Evolutionary conservation across 2,329 filamentous ascomycete species (phyloP).

Genomic region (Amphichorda felina): DNA sequence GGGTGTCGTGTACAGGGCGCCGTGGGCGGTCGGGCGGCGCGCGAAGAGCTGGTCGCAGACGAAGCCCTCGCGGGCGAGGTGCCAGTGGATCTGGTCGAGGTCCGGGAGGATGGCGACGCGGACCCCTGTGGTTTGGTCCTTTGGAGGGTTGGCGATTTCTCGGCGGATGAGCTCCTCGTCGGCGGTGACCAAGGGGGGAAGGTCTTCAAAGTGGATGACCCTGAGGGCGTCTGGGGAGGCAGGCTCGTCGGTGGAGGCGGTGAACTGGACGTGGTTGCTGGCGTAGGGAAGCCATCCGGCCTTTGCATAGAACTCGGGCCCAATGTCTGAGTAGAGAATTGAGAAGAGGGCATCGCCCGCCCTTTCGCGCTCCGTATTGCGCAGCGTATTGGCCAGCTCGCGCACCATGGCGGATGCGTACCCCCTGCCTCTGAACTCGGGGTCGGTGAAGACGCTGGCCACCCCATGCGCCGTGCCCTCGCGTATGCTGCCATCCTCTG

Average conservation of each 20-base stretch:
- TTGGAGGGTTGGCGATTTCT: conserved; percentile 26
- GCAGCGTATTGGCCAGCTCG: conserved; percentile 42
- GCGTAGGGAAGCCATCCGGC: conserved; percentile 67
- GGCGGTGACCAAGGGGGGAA: conserved; percentile 43
- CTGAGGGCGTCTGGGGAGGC: conserved; percentile 9
- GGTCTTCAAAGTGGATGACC: conserved; percentile 44
- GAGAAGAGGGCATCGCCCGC: conserved; percentile 33
- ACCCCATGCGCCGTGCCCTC: conserved; percentile 62
- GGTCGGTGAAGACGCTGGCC: conserved; percentile 67
- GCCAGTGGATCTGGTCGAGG: conserved; percentile 37
- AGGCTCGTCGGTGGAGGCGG: conserved; percentile 11
- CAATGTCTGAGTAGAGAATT: conserved; percentile 77
- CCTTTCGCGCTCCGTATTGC: conserved; percentile 8
- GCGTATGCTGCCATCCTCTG: conserved; percentile 17
- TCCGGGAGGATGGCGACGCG: conserved; percentile 15
- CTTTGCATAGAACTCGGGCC: conserved; percentile 67
- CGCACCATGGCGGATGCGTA: conserved; percentile 69
- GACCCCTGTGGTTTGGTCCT: conserved; percentile 1
- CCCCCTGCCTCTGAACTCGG: conserved; percentile 54
- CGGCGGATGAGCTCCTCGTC: conserved; percentile 53
- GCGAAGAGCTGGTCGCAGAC: conserved; percentile 51
- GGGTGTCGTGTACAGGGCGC: conserved; percentile 49
- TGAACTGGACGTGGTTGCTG: conserved; percentile 60
- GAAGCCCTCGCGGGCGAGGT: conserved; percentile 66
- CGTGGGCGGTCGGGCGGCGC: conserved; percentile 49